These are phyloP conservation scores for Lonicera japonica DNA, from an alignment of 129 eudicot species.

Conservation along the genomic window DNA sequence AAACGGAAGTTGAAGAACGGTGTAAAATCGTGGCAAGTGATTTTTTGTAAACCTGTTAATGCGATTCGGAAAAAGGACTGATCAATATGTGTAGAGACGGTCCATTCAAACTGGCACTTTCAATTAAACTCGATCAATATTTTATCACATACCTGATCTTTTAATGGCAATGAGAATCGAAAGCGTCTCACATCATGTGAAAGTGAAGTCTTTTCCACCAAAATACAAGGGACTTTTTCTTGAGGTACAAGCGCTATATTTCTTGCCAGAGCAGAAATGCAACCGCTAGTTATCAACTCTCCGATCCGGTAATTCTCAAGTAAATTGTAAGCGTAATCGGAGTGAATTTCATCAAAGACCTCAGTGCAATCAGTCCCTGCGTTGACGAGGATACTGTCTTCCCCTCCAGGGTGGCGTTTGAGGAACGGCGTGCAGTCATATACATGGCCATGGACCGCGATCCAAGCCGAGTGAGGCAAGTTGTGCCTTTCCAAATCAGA, in stretches of 20 bases:
- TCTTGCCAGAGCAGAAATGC: slow-evolving; percentile 27
- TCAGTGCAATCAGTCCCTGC: slow-evolving; percentile 96
- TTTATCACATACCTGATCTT: slow-evolving; percentile 24
- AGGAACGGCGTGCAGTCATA: slow-evolving; percentile 81
- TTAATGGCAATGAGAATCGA: slow-evolving; percentile 59
- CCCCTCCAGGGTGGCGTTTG: slow-evolving; percentile 89
- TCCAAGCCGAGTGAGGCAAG: slow-evolving; percentile 86
- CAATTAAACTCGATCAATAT: too few species aligned
- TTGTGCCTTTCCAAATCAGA: slow-evolving; percentile 75
- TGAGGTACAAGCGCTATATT: slow-evolving; percentile 59
- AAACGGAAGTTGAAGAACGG: too few species aligned
- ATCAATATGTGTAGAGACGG: too few species aligned
- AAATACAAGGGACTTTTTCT: slow-evolving; percentile 65
- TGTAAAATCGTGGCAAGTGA: too few species aligned
- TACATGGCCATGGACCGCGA: slow-evolving; percentile 89
- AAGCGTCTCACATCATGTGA: slow-evolving; percentile 75
- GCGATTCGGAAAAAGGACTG: too few species aligned
- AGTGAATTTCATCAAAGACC: slow-evolving; percentile 93
- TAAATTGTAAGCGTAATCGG: slow-evolving; percentile 74
- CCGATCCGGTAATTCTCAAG: slow-evolving; percentile 72
- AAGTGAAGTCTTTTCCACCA: slow-evolving; percentile 40
- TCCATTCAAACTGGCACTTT: too few species aligned
- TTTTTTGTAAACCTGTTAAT: too few species aligned
- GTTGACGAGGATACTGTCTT: slow-evolving; percentile 85
- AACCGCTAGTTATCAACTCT: slow-evolving; percentile 61